Conservation (phyloP, 1,284 basidiomycete species). For the Ceratobasidium sp. region DNA sequence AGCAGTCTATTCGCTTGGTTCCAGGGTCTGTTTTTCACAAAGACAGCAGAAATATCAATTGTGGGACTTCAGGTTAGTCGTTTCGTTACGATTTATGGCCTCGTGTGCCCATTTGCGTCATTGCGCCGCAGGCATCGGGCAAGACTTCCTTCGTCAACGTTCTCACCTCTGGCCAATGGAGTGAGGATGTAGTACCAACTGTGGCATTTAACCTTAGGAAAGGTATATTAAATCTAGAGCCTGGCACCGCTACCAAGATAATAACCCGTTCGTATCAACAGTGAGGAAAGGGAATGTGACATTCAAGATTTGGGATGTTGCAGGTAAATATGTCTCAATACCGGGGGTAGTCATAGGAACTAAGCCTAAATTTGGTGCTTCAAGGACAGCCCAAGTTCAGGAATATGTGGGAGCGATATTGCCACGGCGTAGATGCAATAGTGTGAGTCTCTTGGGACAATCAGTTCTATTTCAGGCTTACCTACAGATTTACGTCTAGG, state of each 20-base stretch:
- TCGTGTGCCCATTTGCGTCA: slow-evolving; percentile 46
- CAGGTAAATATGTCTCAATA: slow-evolving; percentile 64
- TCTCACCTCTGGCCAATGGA: slow-evolving; percentile 91
- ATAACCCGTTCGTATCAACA: slow-evolving; percentile 28
- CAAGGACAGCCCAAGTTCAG: slow-evolving; percentile 93
- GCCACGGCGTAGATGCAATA: slow-evolving; percentile 93
- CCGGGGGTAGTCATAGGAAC: not conserved
- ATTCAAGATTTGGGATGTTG: slow-evolving; percentile 96
- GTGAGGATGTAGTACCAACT: slow-evolving; percentile 93
- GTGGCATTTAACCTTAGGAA: slow-evolving; percentile 88
- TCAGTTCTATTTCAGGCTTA: slow-evolving; percentile 5
- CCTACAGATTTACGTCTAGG: slow-evolving; percentile 61
- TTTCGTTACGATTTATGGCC: slow-evolving; percentile 41
- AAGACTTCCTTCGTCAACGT: slow-evolving; percentile 96
- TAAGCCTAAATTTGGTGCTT: slow-evolving; percentile 30
- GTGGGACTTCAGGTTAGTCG: slow-evolving; percentile 88
- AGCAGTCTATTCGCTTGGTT: slow-evolving; percentile 72
- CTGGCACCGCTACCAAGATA: not conserved
- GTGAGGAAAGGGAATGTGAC: slow-evolving; percentile 91
- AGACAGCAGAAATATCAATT: slow-evolving; percentile 91
- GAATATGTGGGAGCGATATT: slow-evolving; percentile 94
- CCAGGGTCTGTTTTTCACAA: slow-evolving; percentile 81
- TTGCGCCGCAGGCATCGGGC: slow-evolving; percentile 79
- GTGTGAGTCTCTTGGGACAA: slow-evolving; percentile 71
- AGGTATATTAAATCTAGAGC: slow-evolving; percentile 53